A percentile compares a stretch with the other conserved stretches of the same genome.
Conservation (phyloP, 208 protist genomes). For the Leishmania mexicana region DNA sequence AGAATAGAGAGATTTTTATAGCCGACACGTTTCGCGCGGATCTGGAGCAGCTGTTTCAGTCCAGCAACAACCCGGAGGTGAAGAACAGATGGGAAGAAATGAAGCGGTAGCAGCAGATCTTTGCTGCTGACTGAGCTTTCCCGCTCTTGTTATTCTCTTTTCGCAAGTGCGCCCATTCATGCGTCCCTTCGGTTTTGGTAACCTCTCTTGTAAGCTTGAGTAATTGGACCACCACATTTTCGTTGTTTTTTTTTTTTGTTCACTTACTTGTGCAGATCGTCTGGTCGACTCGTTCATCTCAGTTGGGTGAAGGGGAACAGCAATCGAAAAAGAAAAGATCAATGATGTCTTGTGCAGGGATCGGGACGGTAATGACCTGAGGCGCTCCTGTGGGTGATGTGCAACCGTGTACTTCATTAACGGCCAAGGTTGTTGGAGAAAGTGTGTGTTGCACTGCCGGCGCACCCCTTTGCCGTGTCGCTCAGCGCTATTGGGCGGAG, state of each 20-base stretch:
- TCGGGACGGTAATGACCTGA: not conserved
- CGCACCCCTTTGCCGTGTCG: not conserved
- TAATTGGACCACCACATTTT: not conserved
- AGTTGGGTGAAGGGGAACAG: not conserved
- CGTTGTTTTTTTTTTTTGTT: slow-evolving; percentile 12
- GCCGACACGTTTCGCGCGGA: slow-evolving; percentile 44
- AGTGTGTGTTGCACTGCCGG: not conserved
- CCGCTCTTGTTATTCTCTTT: not conserved
- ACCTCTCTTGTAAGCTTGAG: slow-evolving; percentile 14
- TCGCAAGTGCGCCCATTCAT: not conserved
- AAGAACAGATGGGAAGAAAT: slow-evolving; percentile 64
- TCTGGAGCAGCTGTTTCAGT: slow-evolving; percentile 54
- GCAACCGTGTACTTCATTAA: too few relatives aligned
- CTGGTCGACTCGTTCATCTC: slow-evolving; percentile 4
- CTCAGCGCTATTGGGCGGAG: too few relatives aligned
- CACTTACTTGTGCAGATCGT: not conserved
- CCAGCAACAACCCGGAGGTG: slow-evolving; percentile 48
- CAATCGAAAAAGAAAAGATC: slow-evolving; percentile 1
- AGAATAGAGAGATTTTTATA: slow-evolving; percentile 76
- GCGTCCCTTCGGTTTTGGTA: slow-evolving; percentile 9
- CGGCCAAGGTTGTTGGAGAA: not conserved
- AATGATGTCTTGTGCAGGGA: not conserved
- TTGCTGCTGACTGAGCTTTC: not conserved
- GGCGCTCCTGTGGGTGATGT: not conserved
- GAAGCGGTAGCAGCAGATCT: slow-evolving; percentile 50